These are phyloP conservation scores for Corchorus capsularis DNA, from an alignment of 345 rosid species.

Conservation along the genomic window DNA sequence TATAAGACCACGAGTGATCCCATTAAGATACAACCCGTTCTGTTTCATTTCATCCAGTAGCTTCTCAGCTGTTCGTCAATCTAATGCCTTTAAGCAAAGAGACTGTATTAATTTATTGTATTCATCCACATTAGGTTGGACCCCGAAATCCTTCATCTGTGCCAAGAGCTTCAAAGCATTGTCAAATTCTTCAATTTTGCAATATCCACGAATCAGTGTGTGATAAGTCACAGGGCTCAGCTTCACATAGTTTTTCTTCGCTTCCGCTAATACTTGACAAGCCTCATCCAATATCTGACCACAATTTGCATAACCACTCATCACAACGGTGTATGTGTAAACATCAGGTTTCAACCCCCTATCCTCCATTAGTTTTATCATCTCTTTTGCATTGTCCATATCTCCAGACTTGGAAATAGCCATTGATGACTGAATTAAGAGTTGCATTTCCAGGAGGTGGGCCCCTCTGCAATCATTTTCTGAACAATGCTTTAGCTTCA, in stretches of 20 bases:
- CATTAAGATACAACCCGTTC: slow-evolving; percentile 69
- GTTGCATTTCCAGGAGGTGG: slow-evolving; percentile 85
- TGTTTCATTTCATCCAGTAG: slow-evolving; percentile 64
- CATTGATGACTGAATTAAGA: slow-evolving; percentile 60
- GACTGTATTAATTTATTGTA: slow-evolving; percentile 81
- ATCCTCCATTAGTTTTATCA: slow-evolving; percentile 63
- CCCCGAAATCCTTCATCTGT: slow-evolving; percentile 72
- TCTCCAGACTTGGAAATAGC: slow-evolving; percentile 62
- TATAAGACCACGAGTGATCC: slow-evolving; percentile 67
- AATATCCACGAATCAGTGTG: slow-evolving; percentile 72
- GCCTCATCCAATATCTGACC: slow-evolving; percentile 84
- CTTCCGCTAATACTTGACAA: slow-evolving; percentile 51
- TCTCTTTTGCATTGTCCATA: slow-evolving; percentile 55
- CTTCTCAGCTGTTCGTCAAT: slow-evolving; percentile 75
- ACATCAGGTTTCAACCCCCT: slow-evolving; percentile 86
- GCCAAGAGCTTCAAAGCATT: slow-evolving; percentile 62
- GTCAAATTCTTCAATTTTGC: slow-evolving; percentile 75
- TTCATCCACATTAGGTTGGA: slow-evolving; percentile 66
- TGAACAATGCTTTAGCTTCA: slow-evolving; percentile 55
- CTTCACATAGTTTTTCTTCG: slow-evolving; percentile 70
- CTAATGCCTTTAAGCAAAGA: slow-evolving; percentile 72
- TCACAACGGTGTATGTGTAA: slow-evolving; percentile 72
- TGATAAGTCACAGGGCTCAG: slow-evolving; percentile 74
- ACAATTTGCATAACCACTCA: slow-evolving; percentile 73
- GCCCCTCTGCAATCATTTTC: slow-evolving; percentile 74